These are phyloP conservation scores for Plasmodium vivax DNA, from an alignment of 169 alveolate genomes.

Conservation along the genomic window DNA sequence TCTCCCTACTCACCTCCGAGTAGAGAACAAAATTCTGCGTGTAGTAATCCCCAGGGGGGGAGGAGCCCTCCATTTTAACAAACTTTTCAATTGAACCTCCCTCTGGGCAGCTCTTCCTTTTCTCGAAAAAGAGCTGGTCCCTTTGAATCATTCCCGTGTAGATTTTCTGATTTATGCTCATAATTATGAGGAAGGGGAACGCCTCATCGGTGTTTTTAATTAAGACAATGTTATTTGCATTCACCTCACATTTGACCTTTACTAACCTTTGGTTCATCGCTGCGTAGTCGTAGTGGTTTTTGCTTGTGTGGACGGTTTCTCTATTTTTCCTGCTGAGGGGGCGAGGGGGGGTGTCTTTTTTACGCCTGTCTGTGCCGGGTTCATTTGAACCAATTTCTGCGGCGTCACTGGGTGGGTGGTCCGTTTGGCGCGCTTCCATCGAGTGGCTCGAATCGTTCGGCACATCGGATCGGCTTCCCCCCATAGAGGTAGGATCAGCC, in stretches of 20 bases:
- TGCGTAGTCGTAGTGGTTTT: not conserved
- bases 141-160: slow-evolving; percentile 8
- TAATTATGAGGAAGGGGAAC: slow-evolving; percentile 22
- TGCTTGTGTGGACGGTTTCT: not conserved
- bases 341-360: not conserved
- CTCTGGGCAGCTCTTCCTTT: not conserved
- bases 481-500: not conserved
- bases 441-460: not conserved
- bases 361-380: not conserved
- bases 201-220: slow-evolving; percentile 19
- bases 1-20: not conserved
- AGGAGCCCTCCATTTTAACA: not conserved
- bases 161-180: slow-evolving; percentile 2
- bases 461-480: not conserved
- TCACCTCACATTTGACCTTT: not conserved
- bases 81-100: slow-evolving; percentile 4
- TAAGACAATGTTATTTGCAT: slow-evolving; percentile 18
- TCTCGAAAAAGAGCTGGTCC: not conserved
- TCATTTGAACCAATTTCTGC: not conserved
- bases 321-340: not conserved
- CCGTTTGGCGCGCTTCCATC: not conserved
- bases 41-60: not conserved
- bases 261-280: not conserved
- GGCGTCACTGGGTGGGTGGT: not conserved
- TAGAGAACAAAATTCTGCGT: slow-evolving; percentile 21